Base-by-base conservation (phyloP, 805 yeast genomes). In the Schwanniomyces occidentalis region DNA sequence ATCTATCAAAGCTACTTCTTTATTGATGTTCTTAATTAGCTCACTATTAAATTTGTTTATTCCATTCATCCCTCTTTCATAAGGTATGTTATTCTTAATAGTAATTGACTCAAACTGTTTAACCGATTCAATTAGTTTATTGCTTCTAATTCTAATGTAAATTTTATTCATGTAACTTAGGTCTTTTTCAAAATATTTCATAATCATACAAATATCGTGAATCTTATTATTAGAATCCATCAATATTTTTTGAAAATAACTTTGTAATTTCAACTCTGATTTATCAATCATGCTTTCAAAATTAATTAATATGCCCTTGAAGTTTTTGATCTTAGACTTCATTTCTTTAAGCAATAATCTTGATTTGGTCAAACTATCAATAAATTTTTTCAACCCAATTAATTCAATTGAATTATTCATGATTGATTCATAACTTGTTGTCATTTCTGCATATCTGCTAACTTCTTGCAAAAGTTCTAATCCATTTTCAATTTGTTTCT, bases 271-370 rank as follows among this genome's bases (percentile, higher is more conserved):
- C 29, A 69, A 49, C 42, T 83, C 88, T 24, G 85, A 76, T 39
- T 70, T 72, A 26, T 67, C 68, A 10, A 85, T 73, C 4, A 80
- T 61, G 21, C 69, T 71, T 17, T 74, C 75, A 24, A 85, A 65
- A 49, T 79, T 80, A 20, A 76, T 75, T 27, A 78, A 63, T 4
- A 88, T 75, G 16, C 95, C 93, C 37, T 74, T 76, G 50, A 85
- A 87, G 37, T 75, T 77, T 35, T 63, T 67, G 42, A 76, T 58
- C 24, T 55, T 60, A 42, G 37, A 60, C 52, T 48, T 52, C 60
- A 76, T 60, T 42, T 69, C 71, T 28, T 62, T 63, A 35, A 78
- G 48, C 42, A 81, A 56, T 36, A 57, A 63, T 45, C 69, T 69
- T 35, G 80, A 63, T 47, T 69, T 61, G 12, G 37, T 35, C 32